These are phyloP conservation scores for Pistacia integerrima DNA, from an alignment of 345 rosid species.

Conservation along the genomic window DNA sequence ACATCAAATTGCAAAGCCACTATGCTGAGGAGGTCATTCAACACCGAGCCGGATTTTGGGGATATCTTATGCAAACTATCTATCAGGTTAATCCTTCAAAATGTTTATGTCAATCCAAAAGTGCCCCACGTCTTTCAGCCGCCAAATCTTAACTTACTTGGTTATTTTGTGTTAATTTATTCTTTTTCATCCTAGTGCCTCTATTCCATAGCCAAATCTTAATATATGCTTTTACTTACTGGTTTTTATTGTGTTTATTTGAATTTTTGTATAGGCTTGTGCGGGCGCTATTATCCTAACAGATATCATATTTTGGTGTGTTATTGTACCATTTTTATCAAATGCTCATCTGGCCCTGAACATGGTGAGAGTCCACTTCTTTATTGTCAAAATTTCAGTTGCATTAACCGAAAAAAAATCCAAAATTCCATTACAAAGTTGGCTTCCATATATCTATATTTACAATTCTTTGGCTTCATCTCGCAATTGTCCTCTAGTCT, in stretches of 20 bases:
- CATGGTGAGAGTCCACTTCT: slow-evolving; percentile 41
- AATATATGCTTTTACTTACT: not conserved
- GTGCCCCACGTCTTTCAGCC: not conserved
- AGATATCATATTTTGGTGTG: slow-evolving; percentile 72
- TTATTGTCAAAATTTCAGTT: not conserved
- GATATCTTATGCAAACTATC: slow-evolving; percentile 68
- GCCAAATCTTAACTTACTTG: not conserved
- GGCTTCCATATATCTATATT: not conserved
- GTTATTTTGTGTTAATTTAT: not conserved
- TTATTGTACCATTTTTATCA: slow-evolving; percentile 71
- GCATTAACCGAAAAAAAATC: not conserved
- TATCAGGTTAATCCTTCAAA: slow-evolving; percentile 58
- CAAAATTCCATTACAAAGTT: not conserved
- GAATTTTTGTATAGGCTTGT: slow-evolving; percentile 47
- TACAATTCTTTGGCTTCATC: not conserved
- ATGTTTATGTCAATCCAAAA: not conserved
- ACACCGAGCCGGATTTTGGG: slow-evolving; percentile 63
- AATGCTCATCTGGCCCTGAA: slow-evolving; percentile 59
- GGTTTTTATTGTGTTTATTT: not conserved
- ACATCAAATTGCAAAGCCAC: slow-evolving; percentile 43
- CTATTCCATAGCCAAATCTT: not conserved
- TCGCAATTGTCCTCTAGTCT: not conserved
- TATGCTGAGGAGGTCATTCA: slow-evolving; percentile 42
- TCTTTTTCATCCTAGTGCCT: not conserved
- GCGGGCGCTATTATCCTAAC: slow-evolving; percentile 86